Conservation (phyloP, 768 basidiomycete species). For the Kwoniella europaea region DNA sequence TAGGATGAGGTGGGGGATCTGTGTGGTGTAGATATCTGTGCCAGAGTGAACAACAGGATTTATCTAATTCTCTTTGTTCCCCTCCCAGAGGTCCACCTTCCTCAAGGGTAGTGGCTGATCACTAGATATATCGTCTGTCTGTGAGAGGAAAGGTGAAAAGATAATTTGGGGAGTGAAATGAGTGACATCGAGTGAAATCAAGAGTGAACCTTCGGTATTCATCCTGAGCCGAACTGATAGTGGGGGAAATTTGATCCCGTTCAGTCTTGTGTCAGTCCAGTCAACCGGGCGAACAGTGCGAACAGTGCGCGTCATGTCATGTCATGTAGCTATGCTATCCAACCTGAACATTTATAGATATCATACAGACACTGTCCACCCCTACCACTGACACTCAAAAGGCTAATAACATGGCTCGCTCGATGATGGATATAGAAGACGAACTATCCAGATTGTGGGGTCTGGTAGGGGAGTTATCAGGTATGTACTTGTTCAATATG, state of each 20-base stretch:
- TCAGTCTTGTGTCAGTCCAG: not conserved
- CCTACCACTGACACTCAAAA: not conserved
- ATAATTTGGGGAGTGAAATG: not conserved
- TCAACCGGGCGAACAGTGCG: constrained; percentile 7
- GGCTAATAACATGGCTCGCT: constrained; percentile 19
- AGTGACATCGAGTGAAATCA: not conserved
- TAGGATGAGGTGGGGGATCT: not conserved
- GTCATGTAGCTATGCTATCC: not conserved
- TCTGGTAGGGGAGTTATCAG: constrained; percentile 46
- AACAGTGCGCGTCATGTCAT: too few relatives aligned
- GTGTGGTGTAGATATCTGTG: not conserved
- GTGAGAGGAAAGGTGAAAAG: not conserved
- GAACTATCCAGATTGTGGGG: constrained; percentile 41
- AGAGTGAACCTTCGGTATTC: constrained; percentile 12
- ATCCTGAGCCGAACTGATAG: not conserved
- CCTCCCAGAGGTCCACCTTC: too few relatives aligned
- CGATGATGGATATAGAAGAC: constrained; percentile 35
- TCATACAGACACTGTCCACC: too few relatives aligned
- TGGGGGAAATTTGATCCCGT: constrained; percentile 16
- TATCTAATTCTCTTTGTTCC: too few relatives aligned
- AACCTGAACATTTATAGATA: too few relatives aligned
- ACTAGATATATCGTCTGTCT: not conserved
- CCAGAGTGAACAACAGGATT: too few relatives aligned
- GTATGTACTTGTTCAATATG: constrained; percentile 15
- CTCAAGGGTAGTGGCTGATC: too few relatives aligned